Evolutionary conservation across 805 yeast species (phyloP), one percentile per base, ranked within the genome.

Genomic region (Kluyveromyces nonfermentans): DNA sequence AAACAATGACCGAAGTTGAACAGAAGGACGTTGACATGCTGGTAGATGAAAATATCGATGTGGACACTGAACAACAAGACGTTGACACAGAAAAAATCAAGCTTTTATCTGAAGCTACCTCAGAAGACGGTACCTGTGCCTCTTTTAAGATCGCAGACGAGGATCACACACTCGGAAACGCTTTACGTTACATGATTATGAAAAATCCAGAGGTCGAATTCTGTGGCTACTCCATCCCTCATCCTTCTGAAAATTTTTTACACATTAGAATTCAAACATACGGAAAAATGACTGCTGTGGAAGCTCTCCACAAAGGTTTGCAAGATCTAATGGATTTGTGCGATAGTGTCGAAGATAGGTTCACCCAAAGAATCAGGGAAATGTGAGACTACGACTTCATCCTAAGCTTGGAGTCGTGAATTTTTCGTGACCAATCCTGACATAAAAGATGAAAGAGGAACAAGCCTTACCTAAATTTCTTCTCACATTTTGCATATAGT

Each of bases 221-320:
- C 64, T 90, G 97, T 61, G 98, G 98, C 45, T 93, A 93, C 68
- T 87, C 97, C 36, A 93, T 93, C 53, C 98, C 98, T 9, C 98
- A 93, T 66, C 98, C 98, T 16, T 85, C 96, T 31, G 98, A 93
- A 67, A 73, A 86, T 48, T 82, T 84, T 53, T 70, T 93, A 66
- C 87, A 93, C 67, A 63, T 93, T 45, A 79, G 98, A 68, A 87
- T 93, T 50, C 98, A 93, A 69, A 93, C 98, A 1, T 89, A 88
- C 59, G 96, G 80, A 25, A 68, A 69, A 7, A 74, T 78, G 51
- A 82, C 97, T 3, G 97, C 97, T 3, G 79, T 85, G 33, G 95
- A 90, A 62, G 97, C 96, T 1, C 72, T 93, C 35, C 89, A 86
- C 56, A 85, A 87, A 63, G 97, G 97, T 19, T 73, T 93, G 48